Base-by-base conservation (phyloP, 345 rosid genomes). In the Angophora floribunda region DNA sequence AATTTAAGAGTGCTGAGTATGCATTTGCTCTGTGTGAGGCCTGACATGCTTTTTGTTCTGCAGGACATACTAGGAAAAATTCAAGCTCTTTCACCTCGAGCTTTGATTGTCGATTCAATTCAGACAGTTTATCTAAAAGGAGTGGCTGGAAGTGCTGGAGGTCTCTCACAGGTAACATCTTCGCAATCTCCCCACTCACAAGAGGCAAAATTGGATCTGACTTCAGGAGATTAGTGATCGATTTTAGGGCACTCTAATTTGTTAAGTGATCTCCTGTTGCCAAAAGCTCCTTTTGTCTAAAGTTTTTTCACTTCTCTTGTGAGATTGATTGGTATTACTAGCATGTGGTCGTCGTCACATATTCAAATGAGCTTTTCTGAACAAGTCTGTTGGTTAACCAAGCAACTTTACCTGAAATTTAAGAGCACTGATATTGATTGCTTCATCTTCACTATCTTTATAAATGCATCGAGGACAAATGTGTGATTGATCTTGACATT, bases 121-220 rank as follows among this genome's bases (percentile, higher is more conserved):
- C 99, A 96, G 90, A 97, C 99, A 7, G 97, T 95, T 86, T 97
- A 95, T 93, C 91, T 97, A 86, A 92, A 93, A 88, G 96, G 94
- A 26, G 96, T 95, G 87, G 87, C 93, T 88, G 99, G 99, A 92
- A 96, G 97, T 90, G 98, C 99, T 80, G 99, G 99, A 88, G 98
- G 98, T 61, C 86, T 96, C 87, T 59, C 92, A n/a, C 99, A 96
- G 99, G 99, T 97, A 87, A 75, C 49, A 41, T 55, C 63, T n/a
- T 26, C 65, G 61, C 28, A 85, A 21, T 44, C 32, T 87, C 82
- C 63, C 51, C 59, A 49, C 84, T 41, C 36, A 47, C 47, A 36
- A 75, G 49, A 41, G 14, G 84, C 84, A 5, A 41, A 75, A 36
- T 9, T 41, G 84, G 49, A 75, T 75, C 84, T 21, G 28, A 75